Evolutionary conservation across 352 stramenopile species (phyloP).

Genomic region (Phytophthora litchii): DNA sequence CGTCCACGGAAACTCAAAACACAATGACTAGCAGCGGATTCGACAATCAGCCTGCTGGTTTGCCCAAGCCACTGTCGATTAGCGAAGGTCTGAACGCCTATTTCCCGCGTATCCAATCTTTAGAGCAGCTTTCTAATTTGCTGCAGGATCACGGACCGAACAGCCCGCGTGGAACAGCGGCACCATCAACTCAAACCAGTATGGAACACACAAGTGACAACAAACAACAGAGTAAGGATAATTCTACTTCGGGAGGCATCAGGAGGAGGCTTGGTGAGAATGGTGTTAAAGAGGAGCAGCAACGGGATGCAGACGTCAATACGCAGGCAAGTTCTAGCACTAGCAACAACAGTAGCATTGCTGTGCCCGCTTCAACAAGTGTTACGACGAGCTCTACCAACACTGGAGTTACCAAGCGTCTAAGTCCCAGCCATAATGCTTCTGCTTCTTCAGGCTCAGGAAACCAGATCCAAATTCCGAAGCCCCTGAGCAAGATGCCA

Average conservation of each 20-base stretch:
- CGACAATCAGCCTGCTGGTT: constrained; percentile 24
- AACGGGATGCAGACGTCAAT: constrained; percentile 30
- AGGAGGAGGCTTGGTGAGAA: constrained; percentile 32
- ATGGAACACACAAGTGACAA: constrained; percentile 24
- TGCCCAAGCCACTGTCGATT: constrained; percentile 70
- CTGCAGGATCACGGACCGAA: constrained; percentile 66
- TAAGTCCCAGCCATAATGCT: constrained; percentile 52
- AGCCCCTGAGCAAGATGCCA: constrained; percentile 80
- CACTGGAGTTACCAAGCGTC: constrained; percentile 31
- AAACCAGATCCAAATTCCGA: constrained; percentile 77
- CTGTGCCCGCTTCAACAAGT: constrained; percentile 10
- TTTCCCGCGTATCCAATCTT: constrained; percentile 78
- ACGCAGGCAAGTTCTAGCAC: constrained; percentile 15
- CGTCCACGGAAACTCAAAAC: constrained; percentile 25
- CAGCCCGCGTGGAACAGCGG: constrained; percentile 41
- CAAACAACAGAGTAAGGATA: constrained; percentile 22
- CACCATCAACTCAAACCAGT: constrained; percentile 2
- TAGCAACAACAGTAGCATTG: constrained; percentile 20
- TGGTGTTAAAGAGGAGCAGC: constrained; percentile 40
- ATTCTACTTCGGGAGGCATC: constrained; percentile 13
- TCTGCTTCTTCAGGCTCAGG: constrained; percentile 40
- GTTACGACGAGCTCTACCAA: constrained; percentile 17
- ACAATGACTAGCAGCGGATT: constrained; percentile 37
- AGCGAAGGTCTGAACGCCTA: constrained; percentile 71
- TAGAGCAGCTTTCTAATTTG: constrained; percentile 76